Evolutionary conservation across 2,329 filamentous ascomycete genomes (phyloP), one percentile per base, ranked within the genome.

Genomic region (Sclerotinia trifoliorum): DNA sequence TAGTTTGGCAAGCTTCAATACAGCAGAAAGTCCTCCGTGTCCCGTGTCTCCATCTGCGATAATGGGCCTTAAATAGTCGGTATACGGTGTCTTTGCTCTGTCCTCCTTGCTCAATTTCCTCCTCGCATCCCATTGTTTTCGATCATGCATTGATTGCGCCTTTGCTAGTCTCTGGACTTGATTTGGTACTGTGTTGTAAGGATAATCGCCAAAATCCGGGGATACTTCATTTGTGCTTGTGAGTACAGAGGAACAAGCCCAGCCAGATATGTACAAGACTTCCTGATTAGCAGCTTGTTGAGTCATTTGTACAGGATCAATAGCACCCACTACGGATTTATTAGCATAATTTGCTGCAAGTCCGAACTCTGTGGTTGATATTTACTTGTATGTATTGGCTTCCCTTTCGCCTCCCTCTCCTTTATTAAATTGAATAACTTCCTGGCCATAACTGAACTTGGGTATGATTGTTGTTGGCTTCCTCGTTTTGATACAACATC

Each of bases 281-380:
- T 99, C 94, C 78, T 98, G 95, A 81, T 98, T 92, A 7, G 92
- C 87, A 21, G 95, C 95, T 82, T 98, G 95, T 80, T 99, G 95
- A 61, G 95, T 97, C 95, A 99, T 98, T 81, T 99, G 95, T 15
- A 98, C 89, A n/a, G 95, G 95, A 78, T 99, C 95, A 80, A 99
- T 96, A 70, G 94, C 95, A 74, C 95, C 95, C 91, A 99, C 92
- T 94, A 71, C 26, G 42, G 68, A 65, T 7, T 7, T 67, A 71
- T 73, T 49, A 74, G 73, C 42, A 21, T 24, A 35, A 21, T 26
- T 66, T 51, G 26, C 46, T n/a, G 17, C 51, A 26, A 15, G 2
- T 26, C 6, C 21, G 26, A 32, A 4, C 26, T 6, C 21, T n/a
- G 24, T 55, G 26, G 42, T 19, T 64, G 46, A 67, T 81, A 88